Percentiles rank a stretch among this genome's conserved stretches.
Evolutionary conservation across 305 asterid genomes (phyloP).

Genomic region (Fraxinus platypoda): DNA sequence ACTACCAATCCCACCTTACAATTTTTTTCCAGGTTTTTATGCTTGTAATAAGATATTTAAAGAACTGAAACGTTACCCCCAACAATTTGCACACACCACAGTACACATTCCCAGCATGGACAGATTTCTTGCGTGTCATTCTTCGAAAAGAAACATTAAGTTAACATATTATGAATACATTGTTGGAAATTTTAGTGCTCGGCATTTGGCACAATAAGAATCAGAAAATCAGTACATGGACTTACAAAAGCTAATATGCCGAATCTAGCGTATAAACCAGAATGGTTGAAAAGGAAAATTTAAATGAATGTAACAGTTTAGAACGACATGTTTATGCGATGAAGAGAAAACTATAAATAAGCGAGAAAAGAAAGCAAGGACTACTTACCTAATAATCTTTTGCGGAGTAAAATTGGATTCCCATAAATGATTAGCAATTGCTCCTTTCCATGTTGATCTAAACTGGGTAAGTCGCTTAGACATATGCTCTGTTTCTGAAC

Average conservation of each 20-base stretch:
- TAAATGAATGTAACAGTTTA: neutral
- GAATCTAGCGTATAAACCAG: conserved; percentile 11
- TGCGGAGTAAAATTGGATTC: conserved; percentile 83
- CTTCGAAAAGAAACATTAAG: neutral
- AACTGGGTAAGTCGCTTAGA: conserved; percentile 50
- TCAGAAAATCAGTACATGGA: neutral
- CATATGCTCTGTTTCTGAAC: conserved; percentile 55
- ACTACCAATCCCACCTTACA: neutral
- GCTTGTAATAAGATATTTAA: neutral
- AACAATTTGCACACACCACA: neutral
- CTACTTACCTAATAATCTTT: conserved; percentile 54
- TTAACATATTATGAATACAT: neutral
- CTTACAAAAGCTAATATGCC: neutral
- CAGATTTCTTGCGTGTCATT: neutral
- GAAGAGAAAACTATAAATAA: neutral
- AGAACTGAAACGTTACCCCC: neutral
- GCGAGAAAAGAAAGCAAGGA: neutral
- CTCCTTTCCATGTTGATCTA: conserved; percentile 75
- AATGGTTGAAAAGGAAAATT: conserved; percentile 4
- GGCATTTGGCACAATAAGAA: neutral
- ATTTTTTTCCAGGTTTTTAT: neutral
- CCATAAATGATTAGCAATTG: conserved; percentile 69
- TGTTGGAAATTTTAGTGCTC: neutral
- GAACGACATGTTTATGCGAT: neutral
- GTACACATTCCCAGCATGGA: neutral